phyloP scores from a whole-genome alignment of 805 yeast species.

The Kuraishia piskuri region DNA sequence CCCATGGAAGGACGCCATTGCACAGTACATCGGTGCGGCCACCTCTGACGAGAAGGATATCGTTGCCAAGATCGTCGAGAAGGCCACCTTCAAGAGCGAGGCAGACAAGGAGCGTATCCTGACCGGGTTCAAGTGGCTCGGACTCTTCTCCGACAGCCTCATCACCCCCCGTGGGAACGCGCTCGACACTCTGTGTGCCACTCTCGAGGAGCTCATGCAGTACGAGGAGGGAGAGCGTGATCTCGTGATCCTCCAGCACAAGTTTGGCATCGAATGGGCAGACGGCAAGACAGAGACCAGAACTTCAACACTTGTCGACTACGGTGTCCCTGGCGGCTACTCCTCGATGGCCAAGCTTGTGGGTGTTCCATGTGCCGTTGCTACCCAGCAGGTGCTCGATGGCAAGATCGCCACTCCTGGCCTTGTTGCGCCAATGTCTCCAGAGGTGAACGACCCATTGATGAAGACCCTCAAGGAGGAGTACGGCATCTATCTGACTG shows the following conservation, averaged over 20 bases:
- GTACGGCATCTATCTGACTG: constrained; percentile 79
- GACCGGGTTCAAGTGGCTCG: constrained; percentile 90
- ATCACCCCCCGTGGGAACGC: constrained; percentile 91
- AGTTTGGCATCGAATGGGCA: constrained; percentile 95
- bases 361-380: constrained; percentile 98
- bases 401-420: constrained; percentile 78
- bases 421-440: constrained; percentile 85
- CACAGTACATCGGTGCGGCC: constrained; percentile 63
- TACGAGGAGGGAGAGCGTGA: constrained; percentile 94
- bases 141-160: constrained; percentile 67
- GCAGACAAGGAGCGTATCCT: constrained; percentile 83
- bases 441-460: constrained; percentile 85
- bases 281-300: constrained; percentile 87
- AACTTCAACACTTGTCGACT: constrained; percentile 91
- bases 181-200: constrained; percentile 93
- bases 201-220: constrained; percentile 93
- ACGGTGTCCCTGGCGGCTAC: constrained; percentile 89
- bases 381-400: constrained; percentile 74
- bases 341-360: constrained; percentile 98
- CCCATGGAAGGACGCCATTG: constrained; percentile 87
- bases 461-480: constrained; percentile 87
- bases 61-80: constrained; percentile 62
- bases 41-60: constrained; percentile 68
- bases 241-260: constrained; percentile 91
- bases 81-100: constrained; percentile 72